These are phyloP conservation scores for Tilletia walkeri DNA, from an alignment of 1,284 basidiomycete species.

Conservation along the genomic window DNA sequence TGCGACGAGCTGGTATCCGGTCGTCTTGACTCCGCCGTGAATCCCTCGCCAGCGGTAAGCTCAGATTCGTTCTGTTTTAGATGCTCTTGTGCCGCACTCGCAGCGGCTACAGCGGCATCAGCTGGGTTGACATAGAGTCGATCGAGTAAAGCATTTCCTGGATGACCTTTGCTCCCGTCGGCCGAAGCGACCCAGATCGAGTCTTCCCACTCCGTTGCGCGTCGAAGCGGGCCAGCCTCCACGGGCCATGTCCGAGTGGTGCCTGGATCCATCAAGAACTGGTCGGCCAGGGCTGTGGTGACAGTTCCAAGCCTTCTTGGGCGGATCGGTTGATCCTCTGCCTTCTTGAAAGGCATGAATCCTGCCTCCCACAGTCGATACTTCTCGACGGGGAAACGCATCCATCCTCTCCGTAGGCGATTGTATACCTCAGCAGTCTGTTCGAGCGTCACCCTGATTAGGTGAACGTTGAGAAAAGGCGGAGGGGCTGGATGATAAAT, in stretches of 20 bases:
- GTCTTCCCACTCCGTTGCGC: neutral
- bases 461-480: conserved; percentile 46
- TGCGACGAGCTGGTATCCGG: neutral
- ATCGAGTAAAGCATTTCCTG: conserved; percentile 4
- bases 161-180: conserved; percentile 5
- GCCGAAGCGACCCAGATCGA: neutral
- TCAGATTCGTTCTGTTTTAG: neutral
- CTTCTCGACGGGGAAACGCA: conserved; percentile 48
- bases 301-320: neutral
- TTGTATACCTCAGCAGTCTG: conserved; percentile 53
- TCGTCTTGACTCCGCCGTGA: neutral
- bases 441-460: conserved; percentile 49
- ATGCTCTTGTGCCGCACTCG: neutral
- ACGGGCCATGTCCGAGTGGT: too few species aligned
- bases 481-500: conserved; percentile 51
- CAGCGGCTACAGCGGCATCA: neutral
- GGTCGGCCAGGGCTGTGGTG: neutral
- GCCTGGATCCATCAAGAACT: too few species aligned
- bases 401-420: conserved; percentile 40
- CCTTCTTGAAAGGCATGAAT: conserved; percentile 48
- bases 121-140: neutral
- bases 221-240: neutral
- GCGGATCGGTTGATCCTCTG: conserved; percentile 25
- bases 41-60: neutral
- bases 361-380: conserved; percentile 52